Conservation (phyloP, 2,329 filamentous ascomycete species). For the Apiospora malaysiana region DNA sequence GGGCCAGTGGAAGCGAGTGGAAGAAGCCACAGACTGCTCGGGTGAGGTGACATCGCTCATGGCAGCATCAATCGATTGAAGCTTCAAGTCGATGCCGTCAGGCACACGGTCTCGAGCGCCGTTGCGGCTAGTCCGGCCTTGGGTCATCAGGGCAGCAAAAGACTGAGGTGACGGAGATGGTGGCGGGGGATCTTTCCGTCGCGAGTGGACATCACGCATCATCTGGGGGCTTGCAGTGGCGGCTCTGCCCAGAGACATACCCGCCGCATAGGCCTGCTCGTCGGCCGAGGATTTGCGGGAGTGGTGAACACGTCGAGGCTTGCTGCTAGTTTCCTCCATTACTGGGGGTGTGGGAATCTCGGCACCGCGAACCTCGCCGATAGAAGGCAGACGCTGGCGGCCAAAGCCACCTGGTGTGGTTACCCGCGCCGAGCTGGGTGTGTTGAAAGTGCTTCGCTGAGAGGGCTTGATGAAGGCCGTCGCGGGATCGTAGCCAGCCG, state of each 20-base stretch:
- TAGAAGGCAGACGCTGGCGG: slow-evolving; percentile 75
- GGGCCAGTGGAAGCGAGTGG: slow-evolving; percentile 62
- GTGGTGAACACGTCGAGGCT: slow-evolving; percentile 36
- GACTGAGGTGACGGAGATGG: slow-evolving; percentile 73
- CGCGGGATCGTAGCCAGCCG: slow-evolving; percentile 67
- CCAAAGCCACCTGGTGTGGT: slow-evolving; percentile 65
- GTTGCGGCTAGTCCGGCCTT: slow-evolving; percentile 65
- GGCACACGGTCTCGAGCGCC: slow-evolving; percentile 82
- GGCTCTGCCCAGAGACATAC: slow-evolving; percentile 63
- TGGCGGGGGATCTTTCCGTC: slow-evolving; percentile 56
- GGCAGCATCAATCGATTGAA: slow-evolving; percentile 62
- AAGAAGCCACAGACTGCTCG: slow-evolving; percentile 60
- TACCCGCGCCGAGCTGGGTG: slow-evolving; percentile 70
- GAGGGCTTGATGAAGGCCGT: slow-evolving; percentile 73
- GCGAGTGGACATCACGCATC: slow-evolving; percentile 53
- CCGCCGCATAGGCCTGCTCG: slow-evolving; percentile 47
- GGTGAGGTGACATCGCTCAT: slow-evolving; percentile 61
- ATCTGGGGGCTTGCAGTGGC: slow-evolving; percentile 73
- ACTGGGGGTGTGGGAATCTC: slow-evolving; percentile 31
- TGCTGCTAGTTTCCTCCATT: slow-evolving; percentile 33
- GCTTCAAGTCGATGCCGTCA: slow-evolving; percentile 68
- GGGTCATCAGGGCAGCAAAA: slow-evolving; percentile 66
- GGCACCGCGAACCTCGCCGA: slow-evolving; percentile 66
- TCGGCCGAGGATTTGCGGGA: slow-evolving; percentile 46
- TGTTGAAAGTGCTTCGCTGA: slow-evolving; percentile 71